Conservation (phyloP, 257 asterid genomes). For the Solanum chmielewskii region DNA sequence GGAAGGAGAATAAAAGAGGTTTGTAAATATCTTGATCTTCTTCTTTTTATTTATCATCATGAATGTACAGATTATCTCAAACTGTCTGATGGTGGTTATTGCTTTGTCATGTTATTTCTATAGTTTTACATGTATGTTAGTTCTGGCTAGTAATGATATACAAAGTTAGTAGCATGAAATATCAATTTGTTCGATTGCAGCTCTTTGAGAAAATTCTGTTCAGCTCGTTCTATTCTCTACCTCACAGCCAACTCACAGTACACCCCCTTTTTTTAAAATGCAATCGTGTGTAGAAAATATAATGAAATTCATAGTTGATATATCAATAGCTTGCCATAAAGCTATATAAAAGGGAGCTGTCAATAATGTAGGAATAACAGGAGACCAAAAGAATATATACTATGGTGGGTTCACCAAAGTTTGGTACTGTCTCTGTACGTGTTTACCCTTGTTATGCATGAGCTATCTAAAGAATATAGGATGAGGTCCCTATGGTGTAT, state of each 20-base stretch:
- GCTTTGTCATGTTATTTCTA: not conserved
- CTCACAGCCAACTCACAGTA: not conserved
- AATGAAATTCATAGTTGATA: not conserved
- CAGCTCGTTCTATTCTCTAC: not conserved
- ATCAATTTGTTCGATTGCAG: not conserved
- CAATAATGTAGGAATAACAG: not conserved
- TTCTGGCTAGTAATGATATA: not conserved
- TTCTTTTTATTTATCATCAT: not conserved
- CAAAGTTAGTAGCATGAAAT: not conserved
- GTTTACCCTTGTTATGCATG: not conserved
- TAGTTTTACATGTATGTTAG: not conserved
- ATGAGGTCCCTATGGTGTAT: not conserved
- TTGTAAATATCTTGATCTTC: not conserved
- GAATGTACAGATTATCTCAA: not conserved
- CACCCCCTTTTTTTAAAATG: not conserved
- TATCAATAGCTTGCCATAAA: not conserved
- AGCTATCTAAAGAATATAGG: not conserved
- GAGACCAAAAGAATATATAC: not conserved
- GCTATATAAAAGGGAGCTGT: not conserved
- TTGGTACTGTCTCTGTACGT: not conserved
- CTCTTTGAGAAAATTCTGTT: not conserved
- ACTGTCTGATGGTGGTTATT: not conserved
- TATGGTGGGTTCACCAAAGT: not conserved
- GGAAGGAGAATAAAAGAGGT: slow-evolving; percentile 63
- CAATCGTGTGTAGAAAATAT: not conserved